phyloP scores from a whole-genome alignment of 176 grass and related monocot genomes.

The Cenchrus americanus region DNA sequence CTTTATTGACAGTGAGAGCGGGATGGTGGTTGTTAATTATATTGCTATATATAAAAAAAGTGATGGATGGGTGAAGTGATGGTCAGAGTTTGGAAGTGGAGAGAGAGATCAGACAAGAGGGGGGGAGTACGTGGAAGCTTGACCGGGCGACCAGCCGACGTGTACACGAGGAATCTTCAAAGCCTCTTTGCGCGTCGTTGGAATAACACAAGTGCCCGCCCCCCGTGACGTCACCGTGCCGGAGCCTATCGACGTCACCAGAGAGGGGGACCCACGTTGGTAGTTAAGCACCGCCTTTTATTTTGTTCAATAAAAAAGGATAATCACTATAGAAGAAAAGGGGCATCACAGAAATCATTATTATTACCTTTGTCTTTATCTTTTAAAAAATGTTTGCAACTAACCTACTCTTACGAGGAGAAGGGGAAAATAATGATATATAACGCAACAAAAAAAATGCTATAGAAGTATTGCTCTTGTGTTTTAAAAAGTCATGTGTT shows the following conservation, averaged over 20 bases:
- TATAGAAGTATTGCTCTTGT: not conserved
- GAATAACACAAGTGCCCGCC: not conserved
- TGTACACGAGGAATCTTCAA: conserved; percentile 39
- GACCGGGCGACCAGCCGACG: conserved; percentile 17
- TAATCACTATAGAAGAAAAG: not conserved
- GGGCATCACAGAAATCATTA: not conserved
- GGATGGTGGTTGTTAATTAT: not conserved
- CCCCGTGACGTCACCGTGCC: not conserved
- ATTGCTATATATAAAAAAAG: not conserved
- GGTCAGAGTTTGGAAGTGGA: conserved; percentile 6
- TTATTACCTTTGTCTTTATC: not conserved
- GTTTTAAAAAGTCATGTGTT: not conserved
- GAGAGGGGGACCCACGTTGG: not conserved
- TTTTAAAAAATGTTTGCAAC: not conserved
- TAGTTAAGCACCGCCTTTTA: not conserved
- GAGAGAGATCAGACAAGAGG: not conserved
- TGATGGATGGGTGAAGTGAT: not conserved
- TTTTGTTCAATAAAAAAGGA: not conserved
- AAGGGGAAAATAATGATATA: not conserved
- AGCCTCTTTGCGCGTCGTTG: conserved; percentile 35
- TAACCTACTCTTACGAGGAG: not conserved
- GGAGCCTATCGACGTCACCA: not conserved
- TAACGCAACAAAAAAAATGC: not conserved
- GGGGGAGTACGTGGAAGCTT: not conserved
- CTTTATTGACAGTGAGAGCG: not conserved